These are phyloP conservation scores for Candida broadrunensis DNA, from an alignment of 805 yeast species.

Conservation along the genomic window DNA sequence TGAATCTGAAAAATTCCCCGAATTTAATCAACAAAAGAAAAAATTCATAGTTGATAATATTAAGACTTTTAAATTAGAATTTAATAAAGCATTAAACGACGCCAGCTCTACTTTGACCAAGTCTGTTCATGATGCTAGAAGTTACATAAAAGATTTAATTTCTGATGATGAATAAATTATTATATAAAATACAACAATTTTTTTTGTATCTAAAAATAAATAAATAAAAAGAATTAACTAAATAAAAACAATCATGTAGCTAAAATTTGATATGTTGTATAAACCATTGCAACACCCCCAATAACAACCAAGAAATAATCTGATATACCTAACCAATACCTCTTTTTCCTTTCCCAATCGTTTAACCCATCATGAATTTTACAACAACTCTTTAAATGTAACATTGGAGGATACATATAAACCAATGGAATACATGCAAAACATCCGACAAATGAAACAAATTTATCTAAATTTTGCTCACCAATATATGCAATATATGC, in stretches of 20 bases:
- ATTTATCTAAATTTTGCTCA: conserved; percentile 64
- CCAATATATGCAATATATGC: conserved; percentile 63
- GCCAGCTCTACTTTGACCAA: conserved; percentile 15
- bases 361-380: conserved; percentile 13
- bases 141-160: conserved; percentile 2
- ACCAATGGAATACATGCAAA: conserved; percentile 85
- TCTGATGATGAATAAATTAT: not conserved
- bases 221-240: not conserved
- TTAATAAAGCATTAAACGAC: conserved; percentile 7
- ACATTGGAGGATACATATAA: conserved; percentile 80
- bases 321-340: conserved; percentile 34
- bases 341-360: conserved; percentile 21
- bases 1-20: conserved; percentile 31
- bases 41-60: conserved; percentile 11
- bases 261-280: conserved; percentile 63
- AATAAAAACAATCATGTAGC: conserved; percentile 1
- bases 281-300: conserved; percentile 62
- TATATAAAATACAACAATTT: conserved; percentile 4
- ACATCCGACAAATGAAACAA: conserved; percentile 79
- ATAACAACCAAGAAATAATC: conserved; percentile 50
- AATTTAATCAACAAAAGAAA: conserved; percentile 23
- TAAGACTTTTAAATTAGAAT: conserved; percentile 8
- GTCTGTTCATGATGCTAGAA: conserved; percentile 25
- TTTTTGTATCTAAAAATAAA: conserved; percentile 5
- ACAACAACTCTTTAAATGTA: conserved; percentile 58